Evolutionary conservation across 1,284 basidiomycete genomes (phyloP).

Genomic region (Polyporus tsugae): DNA sequence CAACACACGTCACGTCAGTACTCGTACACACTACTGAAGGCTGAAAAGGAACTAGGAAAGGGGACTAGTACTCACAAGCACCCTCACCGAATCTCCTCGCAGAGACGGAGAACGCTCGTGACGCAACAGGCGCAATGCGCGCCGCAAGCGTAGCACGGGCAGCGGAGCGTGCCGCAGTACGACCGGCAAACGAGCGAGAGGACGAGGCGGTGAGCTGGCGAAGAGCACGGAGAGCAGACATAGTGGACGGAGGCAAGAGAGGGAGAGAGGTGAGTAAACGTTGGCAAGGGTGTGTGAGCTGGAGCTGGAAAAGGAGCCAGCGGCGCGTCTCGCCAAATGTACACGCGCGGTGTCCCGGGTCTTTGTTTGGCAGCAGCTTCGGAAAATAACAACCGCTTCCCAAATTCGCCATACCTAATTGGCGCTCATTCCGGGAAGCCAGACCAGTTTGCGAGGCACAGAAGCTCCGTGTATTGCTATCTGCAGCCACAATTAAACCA

Average conservation of each 20-base stretch:
- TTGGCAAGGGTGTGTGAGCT: constrained; percentile 24
- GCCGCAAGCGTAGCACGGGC: constrained; percentile 38
- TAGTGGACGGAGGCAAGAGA: constrained; percentile 32
- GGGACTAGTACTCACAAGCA: constrained; percentile 55
- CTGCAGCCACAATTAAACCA: constrained; percentile 2
- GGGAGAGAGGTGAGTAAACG: constrained; percentile 10
- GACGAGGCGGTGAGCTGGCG: constrained; percentile 47
- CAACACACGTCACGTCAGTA: constrained; percentile 19
- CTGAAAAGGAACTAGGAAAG: background rate
- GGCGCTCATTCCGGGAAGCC: background rate
- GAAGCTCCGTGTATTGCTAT: constrained; percentile 8
- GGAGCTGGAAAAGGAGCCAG: constrained; percentile 16
- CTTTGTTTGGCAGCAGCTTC: constrained; percentile 40
- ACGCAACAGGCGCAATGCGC: constrained; percentile 38
- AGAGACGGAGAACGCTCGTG: constrained; percentile 66
- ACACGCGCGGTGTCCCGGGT: constrained; percentile 29
- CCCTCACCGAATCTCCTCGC: constrained; percentile 64
- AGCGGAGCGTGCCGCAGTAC: constrained; percentile 40
- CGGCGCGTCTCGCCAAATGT: background rate
- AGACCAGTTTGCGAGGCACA: background rate
- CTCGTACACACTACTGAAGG: background rate
- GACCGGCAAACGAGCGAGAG: constrained; percentile 43
- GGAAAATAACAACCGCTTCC: constrained; percentile 38
- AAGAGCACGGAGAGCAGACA: constrained; percentile 49
- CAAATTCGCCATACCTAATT: background rate